Percentiles rank a stretch among this genome's conserved stretches.
These are phyloP conservation scores for Salvia rosmarinus DNA, from an alignment of 257 asterid genomes.

Conservation along the genomic window DNA sequence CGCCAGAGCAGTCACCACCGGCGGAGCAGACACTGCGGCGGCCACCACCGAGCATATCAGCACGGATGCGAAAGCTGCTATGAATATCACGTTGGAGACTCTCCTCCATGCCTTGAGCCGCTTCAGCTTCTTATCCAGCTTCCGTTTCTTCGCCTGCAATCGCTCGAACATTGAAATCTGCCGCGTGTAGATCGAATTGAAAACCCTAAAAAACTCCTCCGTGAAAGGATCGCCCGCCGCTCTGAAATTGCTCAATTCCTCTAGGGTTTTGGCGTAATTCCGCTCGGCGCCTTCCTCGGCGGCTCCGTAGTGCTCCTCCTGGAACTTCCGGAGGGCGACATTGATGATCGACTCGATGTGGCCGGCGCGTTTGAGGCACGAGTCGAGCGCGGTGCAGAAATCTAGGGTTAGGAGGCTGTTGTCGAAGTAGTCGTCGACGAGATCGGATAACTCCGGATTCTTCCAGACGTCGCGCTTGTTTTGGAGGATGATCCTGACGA, in stretches of 20 bases:
- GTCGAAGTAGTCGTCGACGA: conserved; percentile 83
- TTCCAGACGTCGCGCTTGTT: conserved; percentile 77
- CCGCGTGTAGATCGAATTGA: conserved; percentile 52
- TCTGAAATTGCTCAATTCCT: conserved; percentile 63
- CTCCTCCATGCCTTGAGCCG: conserved; percentile 66
- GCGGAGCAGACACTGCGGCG: conserved; percentile 81
- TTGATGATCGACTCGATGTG: conserved; percentile 66
- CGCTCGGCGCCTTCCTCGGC: conserved; percentile 24
- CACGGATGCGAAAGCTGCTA: conserved; percentile 65
- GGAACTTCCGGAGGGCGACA: conserved; percentile 58
- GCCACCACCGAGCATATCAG: conserved; percentile 83
- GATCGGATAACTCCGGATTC: conserved; percentile 59
- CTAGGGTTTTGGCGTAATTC: conserved; percentile 56
- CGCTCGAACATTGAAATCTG: conserved; percentile 64
- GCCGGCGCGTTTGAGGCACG: conserved; percentile 66
- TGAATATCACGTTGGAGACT: conserved; percentile 70
- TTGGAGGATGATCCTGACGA: conserved; percentile 62
- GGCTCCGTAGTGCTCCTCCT: conserved; percentile 47
- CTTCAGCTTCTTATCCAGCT: conserved; percentile 59
- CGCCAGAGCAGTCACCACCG: conserved; percentile 74
- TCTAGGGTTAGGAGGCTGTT: conserved; percentile 74
- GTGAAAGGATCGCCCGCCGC: conserved; percentile 75
- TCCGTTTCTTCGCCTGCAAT: conserved; percentile 55
- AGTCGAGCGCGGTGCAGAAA: conserved; percentile 76
- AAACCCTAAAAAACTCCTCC: conserved; percentile 58